Evolutionary conservation across 2,329 filamentous ascomycete genomes (phyloP).

Genomic region (Pseudogymnoascus sp.): DNA sequence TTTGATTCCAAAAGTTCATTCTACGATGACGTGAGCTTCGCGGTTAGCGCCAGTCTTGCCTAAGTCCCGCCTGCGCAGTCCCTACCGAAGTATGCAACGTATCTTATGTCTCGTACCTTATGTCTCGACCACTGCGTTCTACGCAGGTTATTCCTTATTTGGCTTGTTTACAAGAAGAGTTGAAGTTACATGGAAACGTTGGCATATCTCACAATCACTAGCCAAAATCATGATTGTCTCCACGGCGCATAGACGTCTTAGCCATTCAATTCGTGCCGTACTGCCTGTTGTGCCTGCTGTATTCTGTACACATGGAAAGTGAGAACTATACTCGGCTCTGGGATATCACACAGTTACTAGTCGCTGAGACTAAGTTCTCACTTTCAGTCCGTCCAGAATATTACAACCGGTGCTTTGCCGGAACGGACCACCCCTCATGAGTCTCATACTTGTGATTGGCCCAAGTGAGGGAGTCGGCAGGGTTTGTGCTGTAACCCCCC

Average conservation of each 20-base stretch:
- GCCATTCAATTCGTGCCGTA: background rate
- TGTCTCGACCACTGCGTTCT: too few species aligned
- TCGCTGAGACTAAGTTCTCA: background rate
- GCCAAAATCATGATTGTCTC: background rate
- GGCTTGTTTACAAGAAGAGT: too few species aligned
- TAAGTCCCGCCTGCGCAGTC: conserved; percentile 18
- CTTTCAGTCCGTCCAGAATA: background rate
- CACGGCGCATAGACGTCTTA: background rate
- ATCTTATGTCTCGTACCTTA: background rate
- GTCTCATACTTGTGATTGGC: too few species aligned
- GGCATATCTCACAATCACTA: background rate
- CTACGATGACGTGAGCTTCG: conserved; percentile 47
- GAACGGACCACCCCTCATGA: too few species aligned
- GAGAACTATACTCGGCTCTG: background rate
- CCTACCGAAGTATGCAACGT: background rate
- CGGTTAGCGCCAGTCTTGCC: conserved; percentile 37
- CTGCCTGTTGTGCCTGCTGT: background rate
- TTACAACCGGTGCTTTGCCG: too few species aligned
- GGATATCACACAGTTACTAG: background rate
- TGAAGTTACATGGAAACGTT: background rate
- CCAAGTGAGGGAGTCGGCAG: too few species aligned
- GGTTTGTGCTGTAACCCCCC: too few species aligned
- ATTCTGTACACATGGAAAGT: background rate
- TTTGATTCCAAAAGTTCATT: conserved; percentile 44
- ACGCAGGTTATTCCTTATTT: too few species aligned